Percentiles rank a stretch among this genome's conserved stretches.
Evolutionary conservation across 208 protist species (phyloP).

Genomic region (Sergeia podlipaevii): DNA sequence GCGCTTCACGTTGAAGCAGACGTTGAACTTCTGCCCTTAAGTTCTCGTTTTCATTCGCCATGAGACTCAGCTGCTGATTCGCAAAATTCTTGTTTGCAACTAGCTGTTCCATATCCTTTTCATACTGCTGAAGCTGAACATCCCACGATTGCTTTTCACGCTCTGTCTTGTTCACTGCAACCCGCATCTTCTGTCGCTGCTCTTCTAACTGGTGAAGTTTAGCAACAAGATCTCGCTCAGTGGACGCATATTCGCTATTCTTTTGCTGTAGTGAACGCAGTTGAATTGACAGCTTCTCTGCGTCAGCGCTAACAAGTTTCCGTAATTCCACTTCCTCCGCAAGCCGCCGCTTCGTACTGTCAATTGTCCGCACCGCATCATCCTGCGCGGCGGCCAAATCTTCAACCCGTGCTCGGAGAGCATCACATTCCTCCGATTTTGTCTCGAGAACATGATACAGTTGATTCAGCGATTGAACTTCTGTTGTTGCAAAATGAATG

Average conservation of each 20-base stretch:
- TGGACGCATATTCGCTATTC: constrained; percentile 43
- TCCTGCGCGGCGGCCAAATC: constrained; percentile 42
- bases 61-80: constrained; percentile 57
- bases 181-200: constrained; percentile 34
- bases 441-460: constrained; percentile 48
- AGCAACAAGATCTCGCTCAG: constrained; percentile 42
- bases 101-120: constrained; percentile 74
- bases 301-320: constrained; percentile 36
- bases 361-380: constrained; percentile 37
- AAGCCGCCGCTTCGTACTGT: constrained; percentile 37
- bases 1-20: constrained; percentile 39
- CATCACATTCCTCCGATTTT: constrained; percentile 70
- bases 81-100: constrained; percentile 66
- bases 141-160: constrained; percentile 47
- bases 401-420: constrained; percentile 44
- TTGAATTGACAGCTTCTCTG: constrained; percentile 59
- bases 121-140: constrained; percentile 56
- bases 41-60: constrained; percentile 71
- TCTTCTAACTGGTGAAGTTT: constrained; percentile 37
- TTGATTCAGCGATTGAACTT: constrained; percentile 28
- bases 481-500: constrained; percentile 10
- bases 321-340: constrained; percentile 31
- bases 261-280: constrained; percentile 69
- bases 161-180: constrained; percentile 28
- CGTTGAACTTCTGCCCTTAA: constrained; percentile 51